Percentiles rank a stretch among this genome's conserved stretches.
phyloP scores from a whole-genome alignment of 1,284 basidiomycete species.

The Ustilago hordei region DNA sequence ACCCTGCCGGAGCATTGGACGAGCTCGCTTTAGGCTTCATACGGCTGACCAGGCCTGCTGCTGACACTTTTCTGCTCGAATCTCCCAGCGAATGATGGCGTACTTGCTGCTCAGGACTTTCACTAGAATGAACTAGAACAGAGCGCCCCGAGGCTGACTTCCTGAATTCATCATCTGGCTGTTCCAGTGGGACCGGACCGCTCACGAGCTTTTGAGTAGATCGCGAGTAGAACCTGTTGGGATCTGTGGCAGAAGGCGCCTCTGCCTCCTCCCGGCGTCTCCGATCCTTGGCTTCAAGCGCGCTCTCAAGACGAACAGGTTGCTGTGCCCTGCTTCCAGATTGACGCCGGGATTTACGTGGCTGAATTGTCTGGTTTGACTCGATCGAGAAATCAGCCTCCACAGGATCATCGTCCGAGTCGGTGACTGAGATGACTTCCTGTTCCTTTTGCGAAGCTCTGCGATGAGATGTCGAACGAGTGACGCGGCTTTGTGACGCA shows the following conservation, averaged over 20 bases:
- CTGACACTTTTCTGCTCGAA: background rate
- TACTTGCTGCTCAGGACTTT: background rate
- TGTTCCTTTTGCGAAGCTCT: conserved; percentile 6
- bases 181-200: conserved; percentile 17
- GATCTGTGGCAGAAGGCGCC: background rate
- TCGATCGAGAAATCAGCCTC: background rate
- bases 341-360: background rate
- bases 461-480: conserved; percentile 9
- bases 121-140: background rate
- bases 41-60: conserved; percentile 9
- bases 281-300: conserved; percentile 25
- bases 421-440: conserved; percentile 15
- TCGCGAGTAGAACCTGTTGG: conserved; percentile 7
- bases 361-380: background rate
- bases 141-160: background rate
- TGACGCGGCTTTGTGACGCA: background rate
- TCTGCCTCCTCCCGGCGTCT: conserved; percentile 2
- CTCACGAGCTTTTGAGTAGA: conserved; percentile 5
- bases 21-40: conserved; percentile 15
- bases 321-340: background rate
- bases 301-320: background rate
- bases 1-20: background rate
- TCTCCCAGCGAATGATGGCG: background rate
- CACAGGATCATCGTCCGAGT: conserved; percentile 19
- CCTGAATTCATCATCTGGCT: conserved; percentile 1